Evolutionary conservation across 2,329 filamentous ascomycete species (phyloP).

Genomic region (Cytospora mali): DNA sequence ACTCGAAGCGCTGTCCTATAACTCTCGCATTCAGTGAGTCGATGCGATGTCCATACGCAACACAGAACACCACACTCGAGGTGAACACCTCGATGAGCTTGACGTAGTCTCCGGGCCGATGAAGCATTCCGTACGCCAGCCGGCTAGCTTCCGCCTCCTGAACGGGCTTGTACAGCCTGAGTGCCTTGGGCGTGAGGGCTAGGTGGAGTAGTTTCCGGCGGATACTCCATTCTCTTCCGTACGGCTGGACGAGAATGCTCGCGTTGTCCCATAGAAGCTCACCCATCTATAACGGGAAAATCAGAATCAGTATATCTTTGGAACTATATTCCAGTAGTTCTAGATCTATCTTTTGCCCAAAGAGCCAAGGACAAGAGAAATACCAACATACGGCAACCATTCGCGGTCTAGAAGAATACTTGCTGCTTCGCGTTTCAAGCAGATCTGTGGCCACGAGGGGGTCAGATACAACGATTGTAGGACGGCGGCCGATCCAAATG

Average conservation of each 20-base stretch:
- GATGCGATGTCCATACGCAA: conserved; percentile 54
- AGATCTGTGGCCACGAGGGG: conserved; percentile 46
- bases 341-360: background rate
- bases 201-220: conserved; percentile 46
- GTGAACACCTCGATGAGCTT: conserved; percentile 51
- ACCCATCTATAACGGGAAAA: conserved; percentile 20
- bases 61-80: conserved; percentile 51
- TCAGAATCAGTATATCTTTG: background rate
- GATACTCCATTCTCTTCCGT: conserved; percentile 50
- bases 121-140: conserved; percentile 46
- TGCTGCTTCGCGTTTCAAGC: conserved; percentile 48
- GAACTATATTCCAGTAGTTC: background rate
- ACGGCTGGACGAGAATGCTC: conserved; percentile 51
- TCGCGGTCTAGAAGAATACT: conserved; percentile 34
- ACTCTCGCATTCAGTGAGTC: conserved; percentile 50
- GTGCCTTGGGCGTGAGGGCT: conserved; percentile 46
- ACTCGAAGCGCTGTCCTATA: conserved; percentile 48
- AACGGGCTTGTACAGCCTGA: conserved; percentile 48
- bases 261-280: conserved; percentile 41
- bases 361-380: background rate
- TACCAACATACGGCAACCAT: conserved; percentile 26
- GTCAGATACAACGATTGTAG: conserved; percentile 48
- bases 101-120: conserved; percentile 45
- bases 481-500: conserved; percentile 49
- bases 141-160: conserved; percentile 53